Conservation (phyloP, 371 early-diverging fungal species). For the Fennellomyces sp. region DNA sequence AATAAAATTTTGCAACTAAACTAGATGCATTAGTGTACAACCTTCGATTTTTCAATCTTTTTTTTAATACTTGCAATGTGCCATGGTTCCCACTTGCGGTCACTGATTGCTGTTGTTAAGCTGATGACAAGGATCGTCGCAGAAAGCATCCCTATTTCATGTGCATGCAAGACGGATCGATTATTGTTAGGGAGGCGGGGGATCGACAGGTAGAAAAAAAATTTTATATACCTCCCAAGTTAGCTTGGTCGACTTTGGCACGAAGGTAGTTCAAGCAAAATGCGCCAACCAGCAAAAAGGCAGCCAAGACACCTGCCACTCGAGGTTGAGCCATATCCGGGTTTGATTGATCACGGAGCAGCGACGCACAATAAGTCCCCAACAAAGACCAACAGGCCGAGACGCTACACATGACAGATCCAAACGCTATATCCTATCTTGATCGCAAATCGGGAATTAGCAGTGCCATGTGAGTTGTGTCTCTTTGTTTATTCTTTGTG, state of each 20-base stretch:
- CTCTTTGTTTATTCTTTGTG: background rate
- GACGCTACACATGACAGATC: constrained; percentile 42
- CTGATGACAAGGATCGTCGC: constrained; percentile 46
- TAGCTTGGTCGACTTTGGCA: constrained; percentile 45
- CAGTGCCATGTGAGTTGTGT: background rate
- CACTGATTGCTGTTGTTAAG: constrained; percentile 32
- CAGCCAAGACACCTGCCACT: constrained; percentile 26
- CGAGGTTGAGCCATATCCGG: constrained; percentile 28
- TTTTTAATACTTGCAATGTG: constrained; percentile 31
- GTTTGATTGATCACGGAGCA: constrained; percentile 28
- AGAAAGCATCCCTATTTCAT: constrained; percentile 47
- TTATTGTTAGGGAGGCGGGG: background rate
- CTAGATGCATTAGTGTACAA: too few relatives aligned
- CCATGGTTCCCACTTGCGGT: constrained; percentile 25
- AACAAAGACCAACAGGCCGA: constrained; percentile 42
- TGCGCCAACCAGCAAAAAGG: constrained; percentile 37
- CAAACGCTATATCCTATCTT: constrained; percentile 32
- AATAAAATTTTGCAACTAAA: constrained; percentile 14
- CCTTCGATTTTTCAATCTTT: too few relatives aligned
- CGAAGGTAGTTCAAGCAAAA: constrained; percentile 41
- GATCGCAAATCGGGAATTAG: background rate
- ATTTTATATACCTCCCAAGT: constrained; percentile 38
- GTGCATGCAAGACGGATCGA: too few relatives aligned
- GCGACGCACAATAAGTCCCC: constrained; percentile 34
- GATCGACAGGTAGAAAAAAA: background rate